Base-by-base conservation (phyloP, 148 eudicot species). In the Bassia scoparia region DNA sequence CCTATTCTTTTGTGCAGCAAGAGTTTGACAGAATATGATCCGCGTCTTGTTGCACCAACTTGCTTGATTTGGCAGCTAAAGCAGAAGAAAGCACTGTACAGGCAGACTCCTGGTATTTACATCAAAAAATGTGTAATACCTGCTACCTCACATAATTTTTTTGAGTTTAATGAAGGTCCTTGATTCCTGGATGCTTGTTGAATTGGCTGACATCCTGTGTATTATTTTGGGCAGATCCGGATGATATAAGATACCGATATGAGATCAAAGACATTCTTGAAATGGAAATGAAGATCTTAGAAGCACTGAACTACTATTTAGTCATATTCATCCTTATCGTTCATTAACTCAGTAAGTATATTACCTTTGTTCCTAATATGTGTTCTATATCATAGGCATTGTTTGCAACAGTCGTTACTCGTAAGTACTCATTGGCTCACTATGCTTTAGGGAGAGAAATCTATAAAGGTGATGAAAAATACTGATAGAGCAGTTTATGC, bases 71-170 rank as follows among this genome's bases (percentile, higher is more conserved):
- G 87, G 99, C 99, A 63, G 85, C 99, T 31, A 95, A 95, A 83
- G 96, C 97, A 30, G 99, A 95, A 87, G 99, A 95, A 83, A 92
- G 97, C 96, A 95, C 94, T 31, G 87, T 88, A 76, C 99, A 95
- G 81, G 94, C 99, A 84, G 96, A 86, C 86, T 92, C 59, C 91
- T 95, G 74, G 96, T 84, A 52, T 95, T 81, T 92, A 91, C 89
- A 86, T 89, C 80, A 91, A 79, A 79, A 90, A 86, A 54, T 92
- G 74, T 82, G 98, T 91, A 87, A 85, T 38, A 69, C 62, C 62
- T 50, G 11, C 70, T 74, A 44, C 69, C 72, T 31, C 17, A 63
- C 34, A 44, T 64, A 30, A 43, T 66, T 13, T 50, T 70, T 49
- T 52, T 20, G 43, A 65, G 48, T 68, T 63, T 46, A 20, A 7